phyloP scores from a whole-genome alignment of 345 rosid species.

The Populus davidiana region DNA sequence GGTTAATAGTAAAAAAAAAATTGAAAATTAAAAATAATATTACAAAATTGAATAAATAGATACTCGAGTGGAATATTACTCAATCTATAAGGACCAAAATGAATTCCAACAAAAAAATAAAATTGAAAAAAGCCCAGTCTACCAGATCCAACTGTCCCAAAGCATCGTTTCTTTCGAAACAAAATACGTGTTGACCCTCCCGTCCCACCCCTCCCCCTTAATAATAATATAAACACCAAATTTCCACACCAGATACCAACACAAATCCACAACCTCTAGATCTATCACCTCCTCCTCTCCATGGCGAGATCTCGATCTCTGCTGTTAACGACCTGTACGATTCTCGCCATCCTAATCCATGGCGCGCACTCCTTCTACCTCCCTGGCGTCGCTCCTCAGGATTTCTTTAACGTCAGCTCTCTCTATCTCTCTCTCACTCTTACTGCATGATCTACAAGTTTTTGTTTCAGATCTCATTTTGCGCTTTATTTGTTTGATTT shows the following conservation, averaged over 20 bases:
- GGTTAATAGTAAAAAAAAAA: no score
- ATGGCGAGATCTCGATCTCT: constrained; percentile 39
- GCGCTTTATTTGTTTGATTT: not conserved
- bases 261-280: constrained; percentile 11
- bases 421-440: not conserved
- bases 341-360: constrained; percentile 39
- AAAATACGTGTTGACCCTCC: not conserved
- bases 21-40: no score
- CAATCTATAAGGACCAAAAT: not conserved
- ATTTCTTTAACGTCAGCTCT: constrained; percentile 64
- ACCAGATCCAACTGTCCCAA: not conserved
- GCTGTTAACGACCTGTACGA: constrained; percentile 22
- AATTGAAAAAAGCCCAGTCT: not conserved
- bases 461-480: constrained; percentile 12
- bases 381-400: constrained; percentile 97
- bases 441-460: constrained; percentile 19
- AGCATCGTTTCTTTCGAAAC: not conserved
- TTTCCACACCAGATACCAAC: not conserved
- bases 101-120: not conserved
- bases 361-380: constrained; percentile 77
- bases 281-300: constrained; percentile 12
- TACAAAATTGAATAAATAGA: not conserved
- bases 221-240: not conserved
- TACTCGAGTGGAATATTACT: not conserved
- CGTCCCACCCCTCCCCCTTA: no score